Conservation (phyloP, 1,284 basidiomycete species). For the Phellopilus nigrolimitatus region DNA sequence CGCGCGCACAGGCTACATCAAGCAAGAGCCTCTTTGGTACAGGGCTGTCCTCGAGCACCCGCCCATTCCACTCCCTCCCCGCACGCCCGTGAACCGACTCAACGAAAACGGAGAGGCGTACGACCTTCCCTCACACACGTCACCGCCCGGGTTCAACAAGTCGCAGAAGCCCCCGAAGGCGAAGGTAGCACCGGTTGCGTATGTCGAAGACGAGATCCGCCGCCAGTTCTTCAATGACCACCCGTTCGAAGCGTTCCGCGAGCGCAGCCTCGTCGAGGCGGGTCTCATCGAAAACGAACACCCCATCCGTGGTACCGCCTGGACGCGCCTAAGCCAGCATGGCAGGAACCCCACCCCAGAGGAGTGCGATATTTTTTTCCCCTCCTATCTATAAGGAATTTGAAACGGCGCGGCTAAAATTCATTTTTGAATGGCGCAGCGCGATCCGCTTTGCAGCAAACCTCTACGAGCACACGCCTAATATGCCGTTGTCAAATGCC, state of each 20-base stretch:
- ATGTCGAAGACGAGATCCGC: conserved; percentile 83
- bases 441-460: conserved; percentile 78
- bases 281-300: conserved; percentile 51
- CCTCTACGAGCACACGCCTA: conserved; percentile 60
- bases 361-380: conserved; percentile 60
- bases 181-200: conserved; percentile 63
- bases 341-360: conserved; percentile 82
- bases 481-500: conserved; percentile 69
- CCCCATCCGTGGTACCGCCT: conserved; percentile 53
- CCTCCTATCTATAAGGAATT: conserved; percentile 1
- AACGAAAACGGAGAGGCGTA: conserved; percentile 37
- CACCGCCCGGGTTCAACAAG: no score
- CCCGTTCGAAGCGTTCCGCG: conserved; percentile 91
- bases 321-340: conserved; percentile 76
- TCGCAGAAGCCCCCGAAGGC: conserved; percentile 45
- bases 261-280: conserved; percentile 74
- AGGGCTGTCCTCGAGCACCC: conserved; percentile 84
- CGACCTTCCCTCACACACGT: conserved; percentile 39
- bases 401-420: conserved; percentile 15
- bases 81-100: conserved; percentile 53
- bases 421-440: conserved; percentile 39
- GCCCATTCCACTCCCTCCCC: conserved; percentile 79
- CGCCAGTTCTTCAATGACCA: conserved; percentile 94
- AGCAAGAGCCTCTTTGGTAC: conserved; percentile 79
- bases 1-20: conserved; percentile 65